A percentile compares a stretch with the other conserved stretches of the same genome.
These are phyloP conservation scores for Acanthamoeba royreba DNA, from an alignment of 208 protist species.

Conservation along the genomic window DNA sequence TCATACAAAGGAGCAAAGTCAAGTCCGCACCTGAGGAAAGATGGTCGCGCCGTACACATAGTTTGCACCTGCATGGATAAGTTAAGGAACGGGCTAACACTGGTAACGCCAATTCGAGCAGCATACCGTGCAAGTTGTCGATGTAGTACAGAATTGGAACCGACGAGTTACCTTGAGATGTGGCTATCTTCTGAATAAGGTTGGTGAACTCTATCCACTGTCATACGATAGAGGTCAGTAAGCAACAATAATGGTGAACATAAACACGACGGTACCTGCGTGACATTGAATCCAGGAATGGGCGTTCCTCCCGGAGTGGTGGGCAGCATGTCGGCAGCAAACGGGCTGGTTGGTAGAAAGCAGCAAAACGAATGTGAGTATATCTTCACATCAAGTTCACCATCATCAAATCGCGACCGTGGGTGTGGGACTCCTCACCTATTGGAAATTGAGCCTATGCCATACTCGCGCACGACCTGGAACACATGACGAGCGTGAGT, in stretches of 20 bases:
- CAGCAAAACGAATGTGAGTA: no score
- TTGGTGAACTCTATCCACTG: slow-evolving; percentile 8
- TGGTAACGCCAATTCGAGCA: neutral
- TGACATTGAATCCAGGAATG: neutral
- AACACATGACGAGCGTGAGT: neutral
- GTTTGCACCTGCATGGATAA: neutral
- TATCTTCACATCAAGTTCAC: neutral
- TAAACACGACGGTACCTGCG: neutral
- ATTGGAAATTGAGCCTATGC: neutral
- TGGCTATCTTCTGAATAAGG: neutral
- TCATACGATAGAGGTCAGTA: neutral
- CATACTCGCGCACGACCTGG: neutral
- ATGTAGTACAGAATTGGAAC: neutral
- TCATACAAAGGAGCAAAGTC: neutral
- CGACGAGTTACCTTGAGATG: neutral
- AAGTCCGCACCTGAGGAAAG: neutral
- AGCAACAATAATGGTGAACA: neutral
- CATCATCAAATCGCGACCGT: neutral
- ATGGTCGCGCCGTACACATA: neutral
- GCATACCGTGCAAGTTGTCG: neutral
- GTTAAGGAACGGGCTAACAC: neutral
- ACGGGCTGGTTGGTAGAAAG: neutral
- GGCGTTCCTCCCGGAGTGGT: neutral
- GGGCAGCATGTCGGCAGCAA: neutral
- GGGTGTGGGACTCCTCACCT: neutral